Evolutionary conservation across 179 eudicot species (phyloP), one percentile per base, ranked within the genome.

Genomic region (Patellifolia procumbens): DNA sequence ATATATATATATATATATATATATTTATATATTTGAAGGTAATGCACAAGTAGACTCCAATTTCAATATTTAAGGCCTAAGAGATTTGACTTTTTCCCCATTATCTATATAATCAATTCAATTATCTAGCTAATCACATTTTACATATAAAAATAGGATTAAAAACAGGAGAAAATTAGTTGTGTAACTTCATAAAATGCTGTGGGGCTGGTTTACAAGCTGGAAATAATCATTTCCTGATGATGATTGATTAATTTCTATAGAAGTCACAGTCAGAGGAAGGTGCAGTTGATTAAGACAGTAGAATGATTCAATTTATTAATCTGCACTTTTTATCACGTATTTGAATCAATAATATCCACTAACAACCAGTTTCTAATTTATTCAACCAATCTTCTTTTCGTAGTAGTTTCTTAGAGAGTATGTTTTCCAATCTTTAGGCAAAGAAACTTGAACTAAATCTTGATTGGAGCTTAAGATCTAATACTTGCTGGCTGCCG

Each of bases 181-280:
- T 19, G 16, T 65, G 48, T 37, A 37, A 7, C 24, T 55, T 72
- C 32, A n/a, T 35, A 51, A 35, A 34, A 28, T 2, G 31, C 5
- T n/a, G 62, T 75, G 17, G 70, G 78, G 72, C 26, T 49, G 32
- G 37, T 51, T 65, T 24, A 65, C 72, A 75, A 75, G 61, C 77
- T 74, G 77, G 61, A 74, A 20, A 62, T 74, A 59, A 66, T 22
- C 49, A 55, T 56, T 46, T 19, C 39, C 56, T 73, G 20, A 56
- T 39, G 49, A 78, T 62, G 29, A 28, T 13, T 60, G n/a, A 60
- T 60, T 60, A 28, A 60, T 29, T 11, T 28, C 55, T 48, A 19
- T 20, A 43, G n/a, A 17, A 22, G 35, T 32, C 31, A n/a, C 17
- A 34, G 9, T 56, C 52, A 48, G 3, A 75, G 72, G 67, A 75